Evolutionary conservation across 169 alveolate species (phyloP), one percentile per base, ranked within the genome.

Genomic region (Plasmodium reichenowi): DNA sequence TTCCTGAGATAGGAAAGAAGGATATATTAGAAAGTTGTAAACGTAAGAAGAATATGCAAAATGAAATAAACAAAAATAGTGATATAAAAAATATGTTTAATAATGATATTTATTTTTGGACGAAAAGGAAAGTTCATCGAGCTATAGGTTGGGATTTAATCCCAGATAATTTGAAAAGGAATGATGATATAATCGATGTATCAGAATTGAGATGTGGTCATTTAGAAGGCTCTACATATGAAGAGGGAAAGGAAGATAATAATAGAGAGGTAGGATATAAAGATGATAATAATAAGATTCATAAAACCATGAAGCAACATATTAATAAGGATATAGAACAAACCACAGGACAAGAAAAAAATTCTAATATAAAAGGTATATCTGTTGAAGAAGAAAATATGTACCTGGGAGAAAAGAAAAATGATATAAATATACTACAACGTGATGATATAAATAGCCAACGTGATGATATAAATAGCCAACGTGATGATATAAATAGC

Each of bases 101-200:
- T 32, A 83, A 48, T 70, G 85, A 83, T 83, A 68, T 83, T 7
- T 83, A 68, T 68, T 83, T 83, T 83, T 83, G 91, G 91, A 12
- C 38, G 15, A 83, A 83, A 22, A 74, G 91, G 29, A 83, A 83
- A 72, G 85, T 83, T 58, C 83, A 83, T 45, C 71, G 91, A 48
- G 68, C 91, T 15, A 66, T 83, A 5, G 91, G 54, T 45, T 83
- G 91, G 91, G 22, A 68, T 22, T 56, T 68, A 10, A 58, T 67
- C 32, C 45, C 91, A 1, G 24, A 1, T 1, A 3, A 29, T 2
- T 10, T 52, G 32, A 15, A 29, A 24, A 68, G 13, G 45, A 22
- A 26, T 0, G 71, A 83, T 15, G 83, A 83, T 26, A 50, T 83
- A n/a, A 32, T 83, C 59, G 91, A 83, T 50, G 91, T 83, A 6